Conservation (phyloP, 176 grass and related monocot genomes). For the Thalia dealbata region DNA sequence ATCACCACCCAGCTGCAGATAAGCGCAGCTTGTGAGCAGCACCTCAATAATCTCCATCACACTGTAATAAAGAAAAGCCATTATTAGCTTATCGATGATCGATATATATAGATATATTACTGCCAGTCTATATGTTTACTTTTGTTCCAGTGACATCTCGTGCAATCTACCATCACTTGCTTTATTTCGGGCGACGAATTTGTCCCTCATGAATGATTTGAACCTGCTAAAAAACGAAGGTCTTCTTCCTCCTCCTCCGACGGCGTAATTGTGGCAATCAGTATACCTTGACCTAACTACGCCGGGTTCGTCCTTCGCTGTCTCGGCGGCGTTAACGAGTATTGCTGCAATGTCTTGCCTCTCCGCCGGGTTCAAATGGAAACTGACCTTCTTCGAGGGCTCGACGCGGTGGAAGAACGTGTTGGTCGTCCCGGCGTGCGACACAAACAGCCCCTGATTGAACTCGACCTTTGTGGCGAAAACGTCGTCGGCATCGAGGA, state of each 20-base stretch:
- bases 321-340: no score
- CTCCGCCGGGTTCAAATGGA: background rate
- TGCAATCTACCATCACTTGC: background rate
- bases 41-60: background rate
- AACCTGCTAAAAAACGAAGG: background rate
- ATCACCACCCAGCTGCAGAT: background rate
- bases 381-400: conserved; percentile 4
- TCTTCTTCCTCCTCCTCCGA: background rate
- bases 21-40: background rate
- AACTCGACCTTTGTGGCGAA: conserved; percentile 42
- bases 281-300: background rate
- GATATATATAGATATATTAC: no score
- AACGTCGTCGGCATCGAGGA: background rate
- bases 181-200: background rate
- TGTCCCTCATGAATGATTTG: background rate
- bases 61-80: no score
- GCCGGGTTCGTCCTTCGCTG: background rate
- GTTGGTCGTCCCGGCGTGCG: conserved; percentile 33
- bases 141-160: background rate
- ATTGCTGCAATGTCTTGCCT: background rate
- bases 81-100: no score
- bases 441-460: conserved; percentile 48
- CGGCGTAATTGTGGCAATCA: no score
- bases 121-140: background rate
- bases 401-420: conserved; percentile 51